Evolutionary conservation across 768 basidiomycete genomes (phyloP), one percentile per base, ranked within the genome.

Genomic region (Favolaschia claudopus): DNA sequence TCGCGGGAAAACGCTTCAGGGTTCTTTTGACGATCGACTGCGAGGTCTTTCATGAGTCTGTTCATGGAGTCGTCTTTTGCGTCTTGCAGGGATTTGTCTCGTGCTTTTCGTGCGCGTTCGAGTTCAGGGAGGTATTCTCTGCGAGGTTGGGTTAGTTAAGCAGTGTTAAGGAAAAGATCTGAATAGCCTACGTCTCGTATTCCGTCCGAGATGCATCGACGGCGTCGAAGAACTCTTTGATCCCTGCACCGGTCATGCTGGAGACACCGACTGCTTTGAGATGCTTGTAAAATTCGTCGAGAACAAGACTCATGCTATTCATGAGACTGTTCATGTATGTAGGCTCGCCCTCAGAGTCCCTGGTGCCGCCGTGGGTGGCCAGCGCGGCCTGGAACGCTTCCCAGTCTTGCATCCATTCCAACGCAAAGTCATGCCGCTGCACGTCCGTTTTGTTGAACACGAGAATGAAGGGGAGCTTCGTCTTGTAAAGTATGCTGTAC

Each of bases 381-480:
- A 99, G 76, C 1, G 96, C 96, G 4, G 81, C 83, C 71, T 99
- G 97, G 76, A 98, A 99, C 24, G 85, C 86, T 73, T 99, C 96
- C 68, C 98, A 99, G 71, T 99, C 97, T 42, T 86, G 82, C 96
- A 99, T 99, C 97, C 97, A 99, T 62, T 96, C 94, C 27, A 97
- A 63, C 10, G 97, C 97, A 73, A 97, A 98, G 34, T 87, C 84
- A 71, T 98, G 94, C 2, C 89, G 81, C 70, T 92, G 85, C 4
- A 93, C 95, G 72, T 99, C 97, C 6, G 88, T 99, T 78, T 99
- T 99, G 79, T 99, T 99, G 81, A 99, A 99, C 29, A 98, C 96
- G 27, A 99, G 83, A 63, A 99, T 89, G 74, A 99, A 99, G 1
- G 97, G 97, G 1, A 99, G 81, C 63, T 95, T 94, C 7, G 96